Conservation (phyloP, 176 grass and related monocot species). For the Ananas comosus region DNA sequence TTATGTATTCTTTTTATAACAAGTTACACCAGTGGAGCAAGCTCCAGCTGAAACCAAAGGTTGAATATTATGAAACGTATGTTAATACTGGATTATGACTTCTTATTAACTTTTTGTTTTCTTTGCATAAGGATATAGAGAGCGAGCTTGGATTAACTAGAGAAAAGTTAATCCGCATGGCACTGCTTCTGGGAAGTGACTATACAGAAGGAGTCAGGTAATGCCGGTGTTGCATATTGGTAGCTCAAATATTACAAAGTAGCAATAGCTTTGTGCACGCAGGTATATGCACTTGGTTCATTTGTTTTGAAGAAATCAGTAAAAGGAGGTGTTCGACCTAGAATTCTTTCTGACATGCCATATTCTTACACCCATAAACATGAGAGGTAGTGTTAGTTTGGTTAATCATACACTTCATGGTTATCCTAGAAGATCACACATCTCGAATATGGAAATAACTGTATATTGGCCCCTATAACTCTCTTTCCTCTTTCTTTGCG, state of each 20-base stretch:
- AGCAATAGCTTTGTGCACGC: neutral
- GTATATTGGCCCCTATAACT: too few species aligned
- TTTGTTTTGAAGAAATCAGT: too few species aligned
- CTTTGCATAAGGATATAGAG: conserved; percentile 78
- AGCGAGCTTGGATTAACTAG: conserved; percentile 80
- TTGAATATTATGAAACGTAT: neutral
- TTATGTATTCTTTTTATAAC: neutral
- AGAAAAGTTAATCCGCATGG: conserved; percentile 85
- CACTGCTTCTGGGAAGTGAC: conserved; percentile 90
- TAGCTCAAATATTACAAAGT: neutral
- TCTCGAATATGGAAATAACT: too few species aligned
- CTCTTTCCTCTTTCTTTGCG: too few species aligned
- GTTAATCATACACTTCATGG: too few species aligned
- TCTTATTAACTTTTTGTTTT: conserved; percentile 20
- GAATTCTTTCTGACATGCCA: too few species aligned
- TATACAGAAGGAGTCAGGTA: conserved; percentile 98
- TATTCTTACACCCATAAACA: too few species aligned
- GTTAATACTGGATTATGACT: conserved; percentile 10
- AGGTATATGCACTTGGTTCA: neutral
- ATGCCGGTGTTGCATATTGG: neutral
- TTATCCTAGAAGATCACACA: too few species aligned
- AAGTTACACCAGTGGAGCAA: neutral
- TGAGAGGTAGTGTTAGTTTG: too few species aligned
- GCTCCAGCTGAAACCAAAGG: neutral
- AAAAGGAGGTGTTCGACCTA: too few species aligned